Conservation (phyloP, 169 alveolate species). For the Babesia sp. region DNA sequence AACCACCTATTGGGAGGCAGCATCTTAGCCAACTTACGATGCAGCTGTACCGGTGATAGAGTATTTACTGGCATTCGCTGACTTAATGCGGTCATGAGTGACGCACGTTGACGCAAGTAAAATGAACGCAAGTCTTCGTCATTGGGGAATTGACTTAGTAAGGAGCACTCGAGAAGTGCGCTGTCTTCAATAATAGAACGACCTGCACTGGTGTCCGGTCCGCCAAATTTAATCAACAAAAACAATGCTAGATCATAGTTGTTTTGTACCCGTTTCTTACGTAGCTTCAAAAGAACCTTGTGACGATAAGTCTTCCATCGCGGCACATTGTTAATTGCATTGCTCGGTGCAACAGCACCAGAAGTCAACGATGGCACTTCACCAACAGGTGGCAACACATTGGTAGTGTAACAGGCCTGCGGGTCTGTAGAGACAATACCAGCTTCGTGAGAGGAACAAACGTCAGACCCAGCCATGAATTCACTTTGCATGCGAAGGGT, state of each 20-base stretch:
- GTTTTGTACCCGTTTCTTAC: conserved; percentile 38
- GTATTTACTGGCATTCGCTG: conserved; percentile 11
- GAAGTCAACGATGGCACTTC: background rate
- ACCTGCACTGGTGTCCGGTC: conserved; percentile 52
- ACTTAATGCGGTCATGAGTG: conserved; percentile 6
- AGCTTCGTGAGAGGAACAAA: background rate
- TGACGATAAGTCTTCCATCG: conserved; percentile 29
- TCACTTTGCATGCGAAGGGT: background rate
- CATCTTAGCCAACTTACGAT: conserved; percentile 57
- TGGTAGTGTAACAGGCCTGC: background rate
- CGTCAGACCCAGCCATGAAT: background rate
- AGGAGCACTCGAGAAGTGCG: conserved; percentile 64
- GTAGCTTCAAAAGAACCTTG: conserved; percentile 40
- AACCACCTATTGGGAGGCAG: conserved; percentile 74
- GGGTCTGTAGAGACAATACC: background rate
- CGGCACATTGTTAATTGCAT: background rate
- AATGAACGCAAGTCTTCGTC: conserved; percentile 48
- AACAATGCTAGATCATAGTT: conserved; percentile 54
- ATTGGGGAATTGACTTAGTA: conserved; percentile 54
- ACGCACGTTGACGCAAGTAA: conserved; percentile 34
- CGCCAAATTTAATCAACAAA: conserved; percentile 53
- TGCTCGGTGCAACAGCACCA: background rate
- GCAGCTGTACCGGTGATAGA: conserved; percentile 18
- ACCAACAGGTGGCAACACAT: background rate
- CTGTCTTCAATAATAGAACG: conserved; percentile 65